Conservation (phyloP, 768 basidiomycete genomes). For the Lyophyllum shimeji region DNA sequence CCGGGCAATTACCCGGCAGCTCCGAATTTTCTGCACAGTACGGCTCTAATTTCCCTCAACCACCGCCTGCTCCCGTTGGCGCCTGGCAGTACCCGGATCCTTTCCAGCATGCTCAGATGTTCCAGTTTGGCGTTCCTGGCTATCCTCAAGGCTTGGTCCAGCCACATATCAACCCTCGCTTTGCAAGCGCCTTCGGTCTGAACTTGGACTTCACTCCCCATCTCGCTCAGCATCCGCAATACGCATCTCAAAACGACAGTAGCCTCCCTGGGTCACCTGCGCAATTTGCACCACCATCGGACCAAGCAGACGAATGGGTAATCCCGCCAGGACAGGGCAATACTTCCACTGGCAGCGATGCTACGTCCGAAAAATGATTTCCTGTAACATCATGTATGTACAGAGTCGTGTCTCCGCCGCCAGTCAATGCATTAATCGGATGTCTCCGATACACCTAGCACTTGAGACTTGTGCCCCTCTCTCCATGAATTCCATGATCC, state of each 20-base stretch:
- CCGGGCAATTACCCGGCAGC: constrained; percentile 36
- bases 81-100: constrained; percentile 18
- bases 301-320: constrained; percentile 41
- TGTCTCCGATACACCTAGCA: not conserved
- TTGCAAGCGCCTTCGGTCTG: constrained; percentile 65
- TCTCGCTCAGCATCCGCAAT: constrained; percentile 12
- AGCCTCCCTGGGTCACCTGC: not conserved
- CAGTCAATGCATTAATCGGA: not conserved
- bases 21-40: constrained; percentile 17
- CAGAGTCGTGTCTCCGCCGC: not conserved
- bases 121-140: constrained; percentile 14
- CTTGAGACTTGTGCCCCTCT: not conserved
- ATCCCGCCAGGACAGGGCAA: constrained; percentile 20
- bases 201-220: constrained; percentile 30
- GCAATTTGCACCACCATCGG: constrained; percentile 5
- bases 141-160: constrained; percentile 44
- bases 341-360: constrained; percentile 17
- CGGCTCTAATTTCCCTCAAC: not conserved
- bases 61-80: not conserved
- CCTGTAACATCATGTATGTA: not conserved
- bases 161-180: constrained; percentile 83
- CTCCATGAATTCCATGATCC: not conserved
- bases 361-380: constrained; percentile 13
- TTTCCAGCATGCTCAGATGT: constrained; percentile 18
- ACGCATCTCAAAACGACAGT: constrained; percentile 7